phyloP scores from a whole-genome alignment of 75 land plant genomes.

The Pinus albicaulis region DNA sequence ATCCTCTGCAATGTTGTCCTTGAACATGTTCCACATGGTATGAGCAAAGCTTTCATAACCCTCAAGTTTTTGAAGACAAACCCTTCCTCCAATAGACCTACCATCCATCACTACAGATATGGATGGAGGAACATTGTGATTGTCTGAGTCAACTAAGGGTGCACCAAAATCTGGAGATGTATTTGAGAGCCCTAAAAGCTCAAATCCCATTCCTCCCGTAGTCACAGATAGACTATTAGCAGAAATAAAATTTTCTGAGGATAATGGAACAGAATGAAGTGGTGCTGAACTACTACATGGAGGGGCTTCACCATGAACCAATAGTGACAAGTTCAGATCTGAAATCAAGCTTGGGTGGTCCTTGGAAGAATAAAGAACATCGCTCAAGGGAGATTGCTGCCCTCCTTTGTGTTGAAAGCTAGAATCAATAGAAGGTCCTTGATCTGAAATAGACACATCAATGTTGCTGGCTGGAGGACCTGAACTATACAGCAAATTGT shows the following conservation, averaged over 20 bases:
- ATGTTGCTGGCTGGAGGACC: constrained; percentile 1
- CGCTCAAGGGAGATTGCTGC: neutral
- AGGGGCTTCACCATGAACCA: neutral
- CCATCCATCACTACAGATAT: constrained; percentile 27
- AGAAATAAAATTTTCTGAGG: constrained; percentile 1
- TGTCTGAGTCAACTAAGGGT: neutral
- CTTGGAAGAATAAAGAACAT: neutral
- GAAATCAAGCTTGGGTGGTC: constrained; percentile 1
- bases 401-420: constrained; percentile 1
- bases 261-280: neutral
- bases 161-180: neutral
- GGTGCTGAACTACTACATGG: neutral
- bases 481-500: neutral
- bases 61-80: constrained; percentile 19
- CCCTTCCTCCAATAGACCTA: constrained; percentile 17
- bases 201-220: neutral
- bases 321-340: constrained; percentile 3
- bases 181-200: neutral
- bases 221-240: neutral
- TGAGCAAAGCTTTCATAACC: constrained; percentile 24
- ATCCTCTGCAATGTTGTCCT: neutral
- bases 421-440: neutral
- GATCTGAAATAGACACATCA: neutral
- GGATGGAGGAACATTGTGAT: neutral
- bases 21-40: constrained; percentile 15